Base-by-base conservation (phyloP, 257 asterid species). In the Striga asiatica region DNA sequence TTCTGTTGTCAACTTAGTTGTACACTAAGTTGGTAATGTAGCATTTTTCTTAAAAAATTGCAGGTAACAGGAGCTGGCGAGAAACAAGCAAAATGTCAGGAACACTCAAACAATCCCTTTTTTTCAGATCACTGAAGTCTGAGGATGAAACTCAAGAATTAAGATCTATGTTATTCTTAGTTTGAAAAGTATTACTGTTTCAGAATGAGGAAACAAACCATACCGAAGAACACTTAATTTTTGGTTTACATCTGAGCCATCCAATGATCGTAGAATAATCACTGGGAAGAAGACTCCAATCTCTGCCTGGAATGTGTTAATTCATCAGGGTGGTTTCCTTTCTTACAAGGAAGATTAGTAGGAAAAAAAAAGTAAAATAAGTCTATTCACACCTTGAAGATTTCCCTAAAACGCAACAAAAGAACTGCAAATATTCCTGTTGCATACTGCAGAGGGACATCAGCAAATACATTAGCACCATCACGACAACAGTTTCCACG, bases 261-360 rank as follows among this genome's bases (percentile, higher is more conserved):
- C 99, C 82, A 92, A 75, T 42, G 91, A 67, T 60, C 93, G 81
- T 41, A 92, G 73, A 64, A 88, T 73, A 75, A 82, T 82, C 71
- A 92, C 81, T 32, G 99, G 99, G 78, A 88, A 85, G 86, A 92
- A 92, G 45, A 92, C 84, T 62, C 97, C 94, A 60, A 92, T 79
- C 81, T 92, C 99, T 67, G 88, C 93, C 99, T 92, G 88, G 27
- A 65, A 70, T 52, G 23, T 20, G 67, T 60, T 49, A 51, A 56
- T 24, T 54, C 41, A 45, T 64, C 68, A 63, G 39, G 34, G 23
- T 39, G 10, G 51, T 6, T 51, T 28, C 49, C 50, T 43, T 43
- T 50, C 71, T 22, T 53, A 46, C 21, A 53, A 60, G n/a, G n/a
- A n/a, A n/a, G n/a, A n/a, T n/a, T n/a, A 60, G 34, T 42, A 66